phyloP scores from a whole-genome alignment of 306 rosid species.

The Vachellia collinsii region DNA sequence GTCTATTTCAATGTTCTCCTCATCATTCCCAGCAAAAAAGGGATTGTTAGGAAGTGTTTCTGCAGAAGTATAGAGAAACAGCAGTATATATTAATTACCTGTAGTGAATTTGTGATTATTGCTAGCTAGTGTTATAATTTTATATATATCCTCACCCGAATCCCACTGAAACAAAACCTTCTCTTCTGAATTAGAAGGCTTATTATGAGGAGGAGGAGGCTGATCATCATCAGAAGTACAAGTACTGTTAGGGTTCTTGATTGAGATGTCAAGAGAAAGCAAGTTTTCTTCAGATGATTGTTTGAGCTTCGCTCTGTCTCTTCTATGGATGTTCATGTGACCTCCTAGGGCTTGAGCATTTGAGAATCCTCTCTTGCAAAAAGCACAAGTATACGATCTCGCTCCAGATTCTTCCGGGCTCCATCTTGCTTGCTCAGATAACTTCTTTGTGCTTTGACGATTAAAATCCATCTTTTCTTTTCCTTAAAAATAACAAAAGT shows the following conservation, averaged over 20 bases:
- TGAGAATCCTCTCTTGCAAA: constrained; percentile 73
- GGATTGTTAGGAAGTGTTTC: background rate
- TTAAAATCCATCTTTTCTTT: constrained; percentile 41
- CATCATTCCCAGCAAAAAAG: background rate
- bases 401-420: constrained; percentile 4
- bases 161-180: constrained; percentile 28
- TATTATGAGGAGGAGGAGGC: background rate
- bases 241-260: constrained; percentile 1
- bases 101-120: constrained; percentile 5
- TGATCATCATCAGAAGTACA: constrained; percentile 16
- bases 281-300: constrained; percentile 59
- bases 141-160: constrained; percentile 22
- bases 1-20: constrained; percentile 46
- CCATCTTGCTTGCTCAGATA: constrained; percentile 31
- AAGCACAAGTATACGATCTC: constrained; percentile 59
- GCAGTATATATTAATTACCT: constrained; percentile 14
- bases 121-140: background rate
- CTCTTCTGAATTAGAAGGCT: constrained; percentile 38
- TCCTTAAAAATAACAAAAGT: background rate
- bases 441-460: constrained; percentile 38
- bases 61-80: background rate
- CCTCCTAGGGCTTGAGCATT: constrained; percentile 90
- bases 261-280: constrained; percentile 44
- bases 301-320: constrained; percentile 66
- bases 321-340: constrained; percentile 82